phyloP scores from a whole-genome alignment of 306 rosid species.

The Quercus mongolica region DNA sequence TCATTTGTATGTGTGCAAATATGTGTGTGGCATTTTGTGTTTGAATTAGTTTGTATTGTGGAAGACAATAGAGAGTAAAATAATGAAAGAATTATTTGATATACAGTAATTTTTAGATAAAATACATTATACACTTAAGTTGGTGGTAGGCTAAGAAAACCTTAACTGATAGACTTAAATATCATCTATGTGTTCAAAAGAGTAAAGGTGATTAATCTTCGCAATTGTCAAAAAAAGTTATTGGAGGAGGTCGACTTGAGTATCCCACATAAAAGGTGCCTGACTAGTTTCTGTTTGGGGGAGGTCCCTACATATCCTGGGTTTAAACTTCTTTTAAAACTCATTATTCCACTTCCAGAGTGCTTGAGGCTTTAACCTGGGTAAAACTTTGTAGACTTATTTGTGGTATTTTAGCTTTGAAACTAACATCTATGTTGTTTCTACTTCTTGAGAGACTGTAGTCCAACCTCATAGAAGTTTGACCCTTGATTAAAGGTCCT shows the following conservation, averaged over 20 bases:
- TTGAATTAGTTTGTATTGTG: neutral
- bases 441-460: neutral
- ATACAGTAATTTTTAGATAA: neutral
- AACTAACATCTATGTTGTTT: neutral
- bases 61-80: neutral
- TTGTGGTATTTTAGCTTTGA: too few relatives aligned
- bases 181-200: neutral
- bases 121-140: neutral
- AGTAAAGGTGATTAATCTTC: neutral
- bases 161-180: neutral
- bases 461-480: neutral
- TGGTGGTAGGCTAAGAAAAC: neutral
- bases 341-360: neutral
- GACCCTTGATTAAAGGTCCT: neutral
- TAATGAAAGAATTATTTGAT: neutral
- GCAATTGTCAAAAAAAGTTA: neutral
- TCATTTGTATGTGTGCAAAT: neutral
- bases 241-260: neutral
- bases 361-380: neutral
- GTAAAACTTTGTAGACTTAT: neutral
- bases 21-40: neutral
- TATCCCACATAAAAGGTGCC: neutral
- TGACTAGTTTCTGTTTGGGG: neutral
- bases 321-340: neutral
- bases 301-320: neutral